Base-by-base conservation (phyloP, 176 grass and related monocot genomes). In the Bolboschoenus planiculmis region DNA sequence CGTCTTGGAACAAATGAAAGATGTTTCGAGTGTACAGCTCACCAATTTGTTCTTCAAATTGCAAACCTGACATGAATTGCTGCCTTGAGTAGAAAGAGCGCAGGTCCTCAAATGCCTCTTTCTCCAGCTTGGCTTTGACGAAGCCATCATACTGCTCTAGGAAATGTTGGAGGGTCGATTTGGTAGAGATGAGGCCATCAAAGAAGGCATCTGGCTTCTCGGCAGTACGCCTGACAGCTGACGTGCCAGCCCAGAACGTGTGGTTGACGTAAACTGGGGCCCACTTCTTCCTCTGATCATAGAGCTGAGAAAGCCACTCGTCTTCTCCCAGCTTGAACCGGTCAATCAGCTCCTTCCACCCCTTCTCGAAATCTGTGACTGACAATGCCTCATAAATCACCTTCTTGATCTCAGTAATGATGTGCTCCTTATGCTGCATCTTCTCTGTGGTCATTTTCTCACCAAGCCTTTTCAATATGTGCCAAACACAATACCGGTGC, bases 71-170 rank as follows among this genome's bases (percentile, higher is more conserved):
- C 47, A 97, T 56, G 83, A 90, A 87, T 80, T 90, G 90, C 58
- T 89, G 93, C 51, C 93, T 91, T 54, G 91, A 93, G 87, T 97
- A 93, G 75, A 91, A 93, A 6, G 93, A 97, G 21, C 91, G 93
- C 46, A 97, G 80, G 87, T 97, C 93, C 84, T 97, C 93, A 4
- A 91, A 93, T 23, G 87, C 87, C 82, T 97, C 93, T 80, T 92
- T 91, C 88, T 97, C 93, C 85, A 97, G 88, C 78, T 91, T 97
- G 46, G 81, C 90, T 85, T 86, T 97, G 63, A 93, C 15, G 58
- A 88, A 87, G 71, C 58, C 15, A 56, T 93, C 89, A 10, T 97
- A 93, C 80, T 97, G 93, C 71, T 97, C 91, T 43, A 97, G 85
- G 68, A 97, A 97, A 61, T 83, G 83, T 59, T 88, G 85, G 31